Evolutionary conservation across 768 basidiomycete genomes (phyloP), one percentile per base, ranked within the genome.

Genomic region (Termitomyces sp.): DNA sequence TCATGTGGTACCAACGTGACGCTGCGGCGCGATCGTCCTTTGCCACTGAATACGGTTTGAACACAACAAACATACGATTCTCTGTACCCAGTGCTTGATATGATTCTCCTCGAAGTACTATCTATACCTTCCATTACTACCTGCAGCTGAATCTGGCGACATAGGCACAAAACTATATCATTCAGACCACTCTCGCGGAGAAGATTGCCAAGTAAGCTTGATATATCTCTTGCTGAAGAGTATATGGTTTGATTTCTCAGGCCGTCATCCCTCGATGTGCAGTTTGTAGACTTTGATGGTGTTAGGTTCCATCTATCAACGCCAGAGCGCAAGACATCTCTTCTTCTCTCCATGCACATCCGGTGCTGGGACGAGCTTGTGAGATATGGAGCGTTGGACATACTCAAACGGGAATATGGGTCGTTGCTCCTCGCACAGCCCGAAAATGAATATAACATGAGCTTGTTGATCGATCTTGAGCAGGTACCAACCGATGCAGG

Each of bases 241-340:
- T 50, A 40, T 16, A 16, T 44, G 16, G 47, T 50, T 63, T 69
- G 49, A 67, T 55, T 30, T 28, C 26, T 55, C 70, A 99, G 95
- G 72, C 94, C 96, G 14, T 85, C 90, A 6, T 86, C 90, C 33
- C 79, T 98, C 61, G 97, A 99, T 77, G 89, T 98, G 57, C 85
- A 92, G 58, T 99, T 99, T 67, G 97, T 98, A 55, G 97, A 99
- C 75, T 99, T 94, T 66, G 97, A 99, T 71, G 90, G 93, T 51
- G 95, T 98, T 56, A 85, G 94, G 47, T 99, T 98, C 76, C 95
- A 90, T 72, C 75, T 98, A 50, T 91, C 91, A 14, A 95, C 95
- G 0, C 90, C 90, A 3, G 85, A 91, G 26, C 86, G 88, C 70
- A 93, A 96, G 79, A 88, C 89, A 0, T 69, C 80, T 4, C 78